Evolutionary conservation across 768 basidiomycete species (phyloP).

Genomic region (Kwoniella mangroviensis): DNA sequence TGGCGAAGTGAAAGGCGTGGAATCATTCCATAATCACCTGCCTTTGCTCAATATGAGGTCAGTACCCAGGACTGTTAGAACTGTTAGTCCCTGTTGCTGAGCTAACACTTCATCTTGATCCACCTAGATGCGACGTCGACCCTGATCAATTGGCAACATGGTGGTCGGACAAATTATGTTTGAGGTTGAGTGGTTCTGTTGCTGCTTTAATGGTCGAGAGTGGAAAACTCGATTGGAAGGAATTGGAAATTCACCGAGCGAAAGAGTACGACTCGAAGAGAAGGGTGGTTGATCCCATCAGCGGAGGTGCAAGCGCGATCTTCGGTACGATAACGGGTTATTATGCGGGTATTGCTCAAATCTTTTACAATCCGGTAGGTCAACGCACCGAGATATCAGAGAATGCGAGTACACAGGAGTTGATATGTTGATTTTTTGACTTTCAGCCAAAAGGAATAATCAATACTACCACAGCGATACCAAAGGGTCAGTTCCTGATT

Average conservation of each 20-base stretch:
- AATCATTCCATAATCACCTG: slow-evolving; percentile 67
- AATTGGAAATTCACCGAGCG: slow-evolving; percentile 63
- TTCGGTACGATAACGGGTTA: slow-evolving; percentile 65
- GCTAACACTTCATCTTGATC: slow-evolving; percentile 4
- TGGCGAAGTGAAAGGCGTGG: slow-evolving; percentile 58
- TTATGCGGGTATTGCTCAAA: slow-evolving; percentile 62
- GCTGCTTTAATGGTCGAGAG: slow-evolving; percentile 64
- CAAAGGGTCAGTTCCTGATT: slow-evolving; percentile 57
- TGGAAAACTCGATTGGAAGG: slow-evolving; percentile 60
- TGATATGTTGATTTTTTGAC: not conserved
- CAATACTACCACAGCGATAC: slow-evolving; percentile 63
- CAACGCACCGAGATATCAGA: not conserved
- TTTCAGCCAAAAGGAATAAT: slow-evolving; percentile 61
- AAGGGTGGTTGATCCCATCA: slow-evolving; percentile 60
- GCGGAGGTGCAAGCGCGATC: slow-evolving; percentile 62
- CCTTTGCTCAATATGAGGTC: slow-evolving; percentile 68
- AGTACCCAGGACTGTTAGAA: slow-evolving; percentile 4
- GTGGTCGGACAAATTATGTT: slow-evolving; percentile 63
- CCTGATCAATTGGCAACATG: slow-evolving; percentile 64
- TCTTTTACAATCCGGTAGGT: slow-evolving; percentile 60
- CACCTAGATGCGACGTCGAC: slow-evolving; percentile 64
- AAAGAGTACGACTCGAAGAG: slow-evolving; percentile 62
- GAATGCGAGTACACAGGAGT: not conserved
- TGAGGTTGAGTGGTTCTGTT: slow-evolving; percentile 65
- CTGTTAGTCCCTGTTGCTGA: not conserved